Base-by-base conservation (phyloP, 176 grass and related monocot species). In the Secale cereale region DNA sequence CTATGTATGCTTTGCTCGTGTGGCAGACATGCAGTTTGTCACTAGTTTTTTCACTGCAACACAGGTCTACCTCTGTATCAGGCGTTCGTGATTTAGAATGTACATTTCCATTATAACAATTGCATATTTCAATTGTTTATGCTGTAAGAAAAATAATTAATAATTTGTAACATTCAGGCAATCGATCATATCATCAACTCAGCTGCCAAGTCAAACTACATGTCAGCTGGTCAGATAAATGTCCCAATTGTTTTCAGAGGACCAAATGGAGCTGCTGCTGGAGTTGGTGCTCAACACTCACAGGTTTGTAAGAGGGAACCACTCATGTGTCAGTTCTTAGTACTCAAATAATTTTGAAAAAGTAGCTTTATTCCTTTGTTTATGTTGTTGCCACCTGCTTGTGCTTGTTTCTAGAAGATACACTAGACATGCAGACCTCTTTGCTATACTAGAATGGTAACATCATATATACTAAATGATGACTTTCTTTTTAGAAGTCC, bases 161-260 rank as follows among this genome's bases (percentile, higher is more conserved):
- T 48, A 31, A 52, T 78, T 23, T 71, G 8, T 78, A 74, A 59
- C 74, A 31, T 81, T 84, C 86, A 99, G 97, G 94, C 97, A 82
- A 99, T 99, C 78, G 97, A 99, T 86, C 97, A 99, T 69, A 96
- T 99, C 74, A 99, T 99, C 65, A 99, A 96, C 90, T 99, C 97
- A 74, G 97, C 91, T 65, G 91, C 94, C 81, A 99, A 99, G 88
- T 92, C 97, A 71, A 99, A 99, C 46, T 96, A 96, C 90, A 99
- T 99, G 97, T 99, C 97, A 33, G 88, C 90, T 59, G 97, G 97
- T 70, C 87, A 95, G 83, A 87, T 98, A 59, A 77, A 82, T 78
- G 97, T 98, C 23, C 93, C 93, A 70, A 98, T 98, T 82, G 97
- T 95, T 92, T 98, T 98, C 82, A 93, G 97, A 85, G 93, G 93